Evolutionary conservation across 768 basidiomycete genomes (phyloP), one percentile per base, ranked within the genome.

Genomic region (Pleurotus salmoneostramineus): DNA sequence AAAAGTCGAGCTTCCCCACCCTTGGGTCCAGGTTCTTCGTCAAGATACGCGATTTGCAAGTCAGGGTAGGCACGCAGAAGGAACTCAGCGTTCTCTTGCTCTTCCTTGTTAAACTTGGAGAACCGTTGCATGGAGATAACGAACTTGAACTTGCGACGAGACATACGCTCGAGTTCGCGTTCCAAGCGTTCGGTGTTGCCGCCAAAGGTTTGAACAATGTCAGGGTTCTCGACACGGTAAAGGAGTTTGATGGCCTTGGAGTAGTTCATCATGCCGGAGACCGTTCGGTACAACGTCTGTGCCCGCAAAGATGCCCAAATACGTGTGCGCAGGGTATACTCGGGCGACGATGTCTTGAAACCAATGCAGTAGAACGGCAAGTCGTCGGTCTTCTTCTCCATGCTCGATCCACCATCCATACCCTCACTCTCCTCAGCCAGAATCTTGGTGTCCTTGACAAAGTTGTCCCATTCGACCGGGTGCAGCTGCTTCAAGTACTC

Each of bases 181-280:
- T 98, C 97, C 43, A 99, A 83, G 58, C 88, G 85, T 69, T 98
- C 96, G 6, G 97, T 97, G 76, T 96, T 98, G 4, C 96, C 95
- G 42, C 92, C 94, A 73, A 98, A 96, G 60, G 85, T 84, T 69
- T 98, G 94, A 1, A 99, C 97, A 57, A 98, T 90, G 70, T 94
- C 93, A 6, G 97, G 97, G 72, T 98, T 98, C 75, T 98, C 97
- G 61, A 99, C 96, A 36, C 97, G 92, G 72, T 98, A 98, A 15
- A 98, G 83, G 37, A 99, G 83, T 73, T 99, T 99, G 87, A 99
- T 96, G 27, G 97, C 97, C 76, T 99, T 99, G 66, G 94, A 91
- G 75, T 99, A 99, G 77, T 99, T 98, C 97, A 99, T 98, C 93
- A 99, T 98, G 61, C 97, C 97, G 4, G 97, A 98, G 15, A 98